A percentile compares a stretch with the other conserved stretches of the same genome.
These are phyloP conservation scores for Cotoneaster glaucophyllus DNA, from an alignment of 306 rosid species.

Conservation along the genomic window DNA sequence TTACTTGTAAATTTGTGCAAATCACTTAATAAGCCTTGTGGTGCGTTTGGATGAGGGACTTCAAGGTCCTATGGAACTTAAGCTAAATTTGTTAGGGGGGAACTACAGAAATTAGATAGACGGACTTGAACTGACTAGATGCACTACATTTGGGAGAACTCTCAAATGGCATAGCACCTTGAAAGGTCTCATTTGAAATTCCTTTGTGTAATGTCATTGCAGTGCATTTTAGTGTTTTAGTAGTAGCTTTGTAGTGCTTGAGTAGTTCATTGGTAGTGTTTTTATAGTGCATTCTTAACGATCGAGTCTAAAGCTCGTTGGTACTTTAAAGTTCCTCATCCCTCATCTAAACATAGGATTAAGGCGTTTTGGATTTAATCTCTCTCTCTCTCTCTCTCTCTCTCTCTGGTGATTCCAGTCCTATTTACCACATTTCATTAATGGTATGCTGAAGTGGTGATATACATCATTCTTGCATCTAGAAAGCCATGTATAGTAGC, in stretches of 20 bases:
- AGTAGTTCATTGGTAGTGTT: not conserved
- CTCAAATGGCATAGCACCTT: not conserved
- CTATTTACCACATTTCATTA: too few species aligned
- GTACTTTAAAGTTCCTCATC: not conserved
- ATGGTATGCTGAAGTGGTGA: too few species aligned
- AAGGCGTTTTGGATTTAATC: not conserved
- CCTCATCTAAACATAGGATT: not conserved
- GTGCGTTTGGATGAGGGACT: not conserved
- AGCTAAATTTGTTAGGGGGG: not conserved
- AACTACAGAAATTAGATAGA: not conserved
- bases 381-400: too few species aligned
- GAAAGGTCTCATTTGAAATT: not conserved
- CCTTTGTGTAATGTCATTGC: not conserved
- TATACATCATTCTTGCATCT: not conserved
- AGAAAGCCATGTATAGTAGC: not conserved
- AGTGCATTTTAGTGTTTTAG: not conserved
- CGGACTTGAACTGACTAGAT: not conserved
- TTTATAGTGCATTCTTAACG: not conserved
- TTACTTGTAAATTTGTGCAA: not conserved
- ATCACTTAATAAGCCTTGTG: not conserved
- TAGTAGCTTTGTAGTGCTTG: not conserved
- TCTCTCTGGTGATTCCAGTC: too few species aligned
- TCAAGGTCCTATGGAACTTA: not conserved
- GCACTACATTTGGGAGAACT: not conserved
- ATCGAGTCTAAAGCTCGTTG: not conserved